Evolutionary conservation across 768 basidiomycete species (phyloP).

Genomic region (Leccinum disarticulatum): DNA sequence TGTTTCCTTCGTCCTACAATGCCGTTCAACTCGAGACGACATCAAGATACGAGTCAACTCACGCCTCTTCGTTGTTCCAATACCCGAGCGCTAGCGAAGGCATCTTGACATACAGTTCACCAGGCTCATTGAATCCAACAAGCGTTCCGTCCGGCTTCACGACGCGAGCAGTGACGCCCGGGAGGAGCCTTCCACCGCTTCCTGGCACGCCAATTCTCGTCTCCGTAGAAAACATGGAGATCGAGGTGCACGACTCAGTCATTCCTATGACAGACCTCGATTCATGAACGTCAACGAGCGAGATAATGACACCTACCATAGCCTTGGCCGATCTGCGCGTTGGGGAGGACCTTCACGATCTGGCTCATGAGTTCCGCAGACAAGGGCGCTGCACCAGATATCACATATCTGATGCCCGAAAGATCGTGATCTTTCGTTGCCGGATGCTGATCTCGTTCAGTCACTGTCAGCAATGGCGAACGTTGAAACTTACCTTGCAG

Average conservation of each 20-base stretch:
- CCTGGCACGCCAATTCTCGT: conserved; percentile 53
- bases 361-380: conserved; percentile 52
- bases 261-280: conserved; percentile 43
- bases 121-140: conserved; percentile 55
- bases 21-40: background rate
- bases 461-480: background rate
- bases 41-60: conserved; percentile 24
- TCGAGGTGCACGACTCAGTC: conserved; percentile 62
- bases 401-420: conserved; percentile 48
- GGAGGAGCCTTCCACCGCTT: conserved; percentile 47
- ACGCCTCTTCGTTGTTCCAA: conserved; percentile 61
- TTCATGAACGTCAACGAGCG: background rate
- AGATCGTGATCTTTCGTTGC: conserved; percentile 49
- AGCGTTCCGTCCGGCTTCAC: conserved; percentile 57
- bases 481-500: conserved; percentile 52
- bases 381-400: conserved; percentile 65
- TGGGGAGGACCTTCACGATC: conserved; percentile 49
- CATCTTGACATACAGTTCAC: conserved; percentile 53
- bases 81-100: conserved; percentile 45
- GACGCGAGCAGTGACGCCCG: conserved; percentile 54
- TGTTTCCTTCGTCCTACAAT: conserved; percentile 59
- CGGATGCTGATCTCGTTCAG: conserved; percentile 44
- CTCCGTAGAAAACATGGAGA: conserved; percentile 48
- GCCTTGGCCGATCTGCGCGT: conserved; percentile 63
- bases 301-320: conserved; percentile 42